These are phyloP conservation scores for Xylariaceae sp. DNA, from an alignment of 2,329 filamentous ascomycete species.

Conservation along the genomic window DNA sequence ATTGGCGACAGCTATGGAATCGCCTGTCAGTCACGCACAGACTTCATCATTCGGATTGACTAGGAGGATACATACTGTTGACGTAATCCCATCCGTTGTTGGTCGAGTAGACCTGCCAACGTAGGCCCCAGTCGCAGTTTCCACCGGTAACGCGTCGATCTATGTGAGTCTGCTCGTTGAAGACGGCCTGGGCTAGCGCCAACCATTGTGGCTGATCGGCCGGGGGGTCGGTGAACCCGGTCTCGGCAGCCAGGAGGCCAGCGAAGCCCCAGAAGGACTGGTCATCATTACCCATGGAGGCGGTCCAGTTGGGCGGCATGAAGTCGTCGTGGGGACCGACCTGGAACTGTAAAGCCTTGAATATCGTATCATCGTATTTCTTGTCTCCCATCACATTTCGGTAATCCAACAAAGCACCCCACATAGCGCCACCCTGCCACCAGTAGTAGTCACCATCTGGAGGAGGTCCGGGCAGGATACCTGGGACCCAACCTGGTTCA, in stretches of 20 bases:
- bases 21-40: constrained; percentile 8
- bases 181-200: constrained; percentile 64
- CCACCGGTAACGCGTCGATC: constrained; percentile 56
- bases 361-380: constrained; percentile 55
- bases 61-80: constrained; percentile 42
- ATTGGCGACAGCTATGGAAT: constrained; percentile 48
- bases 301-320: constrained; percentile 55
- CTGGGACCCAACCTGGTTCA: constrained; percentile 46
- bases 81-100: constrained; percentile 76
- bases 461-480: constrained; percentile 53
- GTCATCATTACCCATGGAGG: constrained; percentile 61
- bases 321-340: constrained; percentile 51
- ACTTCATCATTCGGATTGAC: background rate
- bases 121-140: constrained; percentile 62
- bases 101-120: constrained; percentile 72
- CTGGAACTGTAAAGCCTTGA: constrained; percentile 53
- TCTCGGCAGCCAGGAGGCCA: constrained; percentile 61
- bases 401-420: constrained; percentile 64
- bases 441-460: constrained; percentile 59
- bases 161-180: constrained; percentile 52
- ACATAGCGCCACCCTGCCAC: constrained; percentile 68
- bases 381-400: constrained; percentile 61
- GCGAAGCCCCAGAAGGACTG: constrained; percentile 66
- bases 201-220: constrained; percentile 53
- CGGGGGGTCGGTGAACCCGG: constrained; percentile 55